These are phyloP conservation scores for Dothideomycetes sp. DNA, from an alignment of 2,329 filamentous ascomycete genomes.

Conservation along the genomic window DNA sequence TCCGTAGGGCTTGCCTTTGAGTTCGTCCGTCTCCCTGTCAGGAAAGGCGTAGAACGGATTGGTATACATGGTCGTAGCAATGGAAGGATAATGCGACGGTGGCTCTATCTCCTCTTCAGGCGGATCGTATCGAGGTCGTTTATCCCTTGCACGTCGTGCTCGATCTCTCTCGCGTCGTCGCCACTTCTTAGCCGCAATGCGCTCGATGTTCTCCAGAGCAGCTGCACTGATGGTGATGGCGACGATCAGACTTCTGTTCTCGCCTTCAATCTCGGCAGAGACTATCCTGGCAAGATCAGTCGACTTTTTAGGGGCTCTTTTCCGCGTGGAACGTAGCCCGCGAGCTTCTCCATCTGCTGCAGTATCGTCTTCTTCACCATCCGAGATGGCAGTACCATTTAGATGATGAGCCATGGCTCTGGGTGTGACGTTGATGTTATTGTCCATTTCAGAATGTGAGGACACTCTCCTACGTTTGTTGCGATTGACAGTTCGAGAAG, in stretches of 20 bases:
- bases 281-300: constrained; percentile 29
- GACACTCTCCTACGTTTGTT: constrained; percentile 32
- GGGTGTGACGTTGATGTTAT: constrained; percentile 10
- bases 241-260: constrained; percentile 40
- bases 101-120: constrained; percentile 24
- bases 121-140: constrained; percentile 13
- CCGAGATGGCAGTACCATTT: background rate
- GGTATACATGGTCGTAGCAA: constrained; percentile 51
- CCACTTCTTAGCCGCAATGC: constrained; percentile 41
- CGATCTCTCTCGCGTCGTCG: constrained; percentile 35
- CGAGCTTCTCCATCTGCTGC: constrained; percentile 18
- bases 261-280: constrained; percentile 17
- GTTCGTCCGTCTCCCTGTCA: constrained; percentile 79
- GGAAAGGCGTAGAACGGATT: constrained; percentile 81
- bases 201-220: constrained; percentile 23
- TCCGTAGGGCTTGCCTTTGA: constrained; percentile 88
- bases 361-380: constrained; percentile 11
- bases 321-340: constrained; percentile 20
- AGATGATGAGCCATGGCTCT: constrained; percentile 1
- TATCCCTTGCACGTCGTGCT: constrained; percentile 26
- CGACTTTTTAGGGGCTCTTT: constrained; percentile 38
- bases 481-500: constrained; percentile 23
- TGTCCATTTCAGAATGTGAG: constrained; percentile 22
- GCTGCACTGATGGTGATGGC: constrained; percentile 27
- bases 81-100: constrained; percentile 45